Evolutionary conservation across 2,329 filamentous ascomycete species (phyloP).

Genomic region (Cryoendolithus antarcticus): DNA sequence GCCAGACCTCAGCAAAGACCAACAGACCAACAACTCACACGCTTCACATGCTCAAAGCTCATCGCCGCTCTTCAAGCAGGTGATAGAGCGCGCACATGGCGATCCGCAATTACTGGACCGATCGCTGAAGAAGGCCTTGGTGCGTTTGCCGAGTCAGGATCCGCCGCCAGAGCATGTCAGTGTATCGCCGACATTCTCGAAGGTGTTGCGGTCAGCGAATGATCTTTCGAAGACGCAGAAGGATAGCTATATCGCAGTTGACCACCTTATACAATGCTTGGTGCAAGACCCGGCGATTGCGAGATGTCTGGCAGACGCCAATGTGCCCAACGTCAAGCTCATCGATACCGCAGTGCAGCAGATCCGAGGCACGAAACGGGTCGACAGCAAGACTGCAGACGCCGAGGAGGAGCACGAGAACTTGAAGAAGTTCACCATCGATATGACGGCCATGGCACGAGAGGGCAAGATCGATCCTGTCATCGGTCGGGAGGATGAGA

Average conservation of each 20-base stretch:
- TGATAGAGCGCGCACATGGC: slow-evolving; percentile 84
- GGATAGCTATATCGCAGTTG: slow-evolving; percentile 85
- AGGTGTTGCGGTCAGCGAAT: slow-evolving; percentile 69
- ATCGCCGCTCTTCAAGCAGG: slow-evolving; percentile 81
- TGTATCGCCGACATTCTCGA: slow-evolving; percentile 69
- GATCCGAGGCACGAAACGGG: slow-evolving; percentile 82
- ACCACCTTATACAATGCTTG: slow-evolving; percentile 74
- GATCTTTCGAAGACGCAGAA: slow-evolving; percentile 96
- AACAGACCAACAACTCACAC: slow-evolving; percentile 52
- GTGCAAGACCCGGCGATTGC: slow-evolving; percentile 69
- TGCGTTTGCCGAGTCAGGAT: slow-evolving; percentile 85
- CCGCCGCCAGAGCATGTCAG: slow-evolving; percentile 83
- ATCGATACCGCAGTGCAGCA: slow-evolving; percentile 82
- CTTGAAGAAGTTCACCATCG: slow-evolving; percentile 93
- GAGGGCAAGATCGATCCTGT: slow-evolving; percentile 98
- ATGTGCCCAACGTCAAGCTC: slow-evolving; percentile 81
- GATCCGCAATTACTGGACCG: slow-evolving; percentile 83
- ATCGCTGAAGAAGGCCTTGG: slow-evolving; percentile 79
- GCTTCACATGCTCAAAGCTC: slow-evolving; percentile 49
- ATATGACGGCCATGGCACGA: slow-evolving; percentile 91
- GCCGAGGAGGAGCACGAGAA: slow-evolving; percentile 89
- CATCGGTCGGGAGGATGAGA: slow-evolving; percentile 93
- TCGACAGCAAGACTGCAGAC: slow-evolving; percentile 94
- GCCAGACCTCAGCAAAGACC: slow-evolving; percentile 63
- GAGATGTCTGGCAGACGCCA: slow-evolving; percentile 65